These are phyloP conservation scores for Echinosophora koreensis DNA, from an alignment of 306 rosid species.

Conservation along the genomic window DNA sequence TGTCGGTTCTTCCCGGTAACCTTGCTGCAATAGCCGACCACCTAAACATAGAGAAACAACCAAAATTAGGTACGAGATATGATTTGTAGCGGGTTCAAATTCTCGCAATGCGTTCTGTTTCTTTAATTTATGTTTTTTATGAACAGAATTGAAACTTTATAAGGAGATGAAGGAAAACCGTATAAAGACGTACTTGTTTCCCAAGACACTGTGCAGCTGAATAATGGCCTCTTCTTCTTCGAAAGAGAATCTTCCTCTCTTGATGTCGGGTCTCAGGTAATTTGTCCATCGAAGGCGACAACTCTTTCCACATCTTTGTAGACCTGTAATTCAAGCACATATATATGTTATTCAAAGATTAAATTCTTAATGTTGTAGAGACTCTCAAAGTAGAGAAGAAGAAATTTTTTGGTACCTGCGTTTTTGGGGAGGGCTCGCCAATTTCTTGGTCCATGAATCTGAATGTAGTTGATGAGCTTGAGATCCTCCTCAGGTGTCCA, in stretches of 20 bases:
- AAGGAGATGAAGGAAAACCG: background rate
- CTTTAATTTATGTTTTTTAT: background rate
- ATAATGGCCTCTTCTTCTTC: conserved; percentile 95
- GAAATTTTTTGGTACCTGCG: conserved; percentile 60
- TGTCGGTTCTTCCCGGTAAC: conserved; percentile 93
- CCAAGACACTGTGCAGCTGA: conserved; percentile 83
- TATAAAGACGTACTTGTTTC: conserved; percentile 76
- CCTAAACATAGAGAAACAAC: conserved; percentile 47
- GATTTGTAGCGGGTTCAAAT: too few relatives aligned
- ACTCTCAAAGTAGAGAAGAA: background rate
- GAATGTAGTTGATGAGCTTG: conserved; percentile 63
- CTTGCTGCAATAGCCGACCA: conserved; percentile 95
- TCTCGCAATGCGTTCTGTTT: too few relatives aligned
- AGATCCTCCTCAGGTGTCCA: conserved; percentile 96
- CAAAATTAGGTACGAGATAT: too few relatives aligned
- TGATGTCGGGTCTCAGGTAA: conserved; percentile 91
- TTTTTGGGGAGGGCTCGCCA: conserved; percentile 90
- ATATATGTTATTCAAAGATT: too few relatives aligned
- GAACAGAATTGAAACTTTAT: background rate
- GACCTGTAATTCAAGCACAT: conserved; percentile 50
- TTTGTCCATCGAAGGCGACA: conserved; percentile 97
- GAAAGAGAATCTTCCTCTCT: conserved; percentile 92
- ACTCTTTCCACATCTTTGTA: conserved; percentile 94
- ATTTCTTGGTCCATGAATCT: conserved; percentile 79
- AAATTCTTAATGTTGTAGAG: too few relatives aligned